phyloP scores from a whole-genome alignment of 768 basidiomycete species.

The Suillus bovinus region DNA sequence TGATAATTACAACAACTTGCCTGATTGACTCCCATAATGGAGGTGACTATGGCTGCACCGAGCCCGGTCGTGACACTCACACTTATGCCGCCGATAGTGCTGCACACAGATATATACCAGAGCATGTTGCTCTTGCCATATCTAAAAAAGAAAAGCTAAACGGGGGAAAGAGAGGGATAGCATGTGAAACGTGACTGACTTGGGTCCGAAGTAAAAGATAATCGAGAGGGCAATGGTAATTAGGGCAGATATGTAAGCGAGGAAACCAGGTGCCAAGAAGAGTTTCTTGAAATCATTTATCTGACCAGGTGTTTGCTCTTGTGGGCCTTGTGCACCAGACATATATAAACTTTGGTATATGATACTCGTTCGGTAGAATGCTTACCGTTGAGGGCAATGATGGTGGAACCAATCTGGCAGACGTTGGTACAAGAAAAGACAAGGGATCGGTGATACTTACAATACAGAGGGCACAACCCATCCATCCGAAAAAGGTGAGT shows the following conservation, averaged over 20 bases:
- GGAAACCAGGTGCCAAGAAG: constrained; percentile 83
- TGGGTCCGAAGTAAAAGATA: constrained; percentile 81
- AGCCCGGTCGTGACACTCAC: constrained; percentile 95
- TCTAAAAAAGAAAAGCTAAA: constrained; percentile 32
- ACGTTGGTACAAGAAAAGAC: constrained; percentile 1
- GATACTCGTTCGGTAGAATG: constrained; percentile 1
- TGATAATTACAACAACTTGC: constrained; percentile 36
- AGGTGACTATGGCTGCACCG: constrained; percentile 86
- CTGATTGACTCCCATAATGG: constrained; percentile 75
- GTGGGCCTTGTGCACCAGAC: constrained; percentile 48
- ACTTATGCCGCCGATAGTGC: constrained; percentile 94
- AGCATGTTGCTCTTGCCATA: constrained; percentile 93
- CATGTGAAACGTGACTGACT: constrained; percentile 38
- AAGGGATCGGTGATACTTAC: constrained; percentile 43
- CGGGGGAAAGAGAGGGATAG: constrained; percentile 6
- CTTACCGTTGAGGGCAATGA: constrained; percentile 88
- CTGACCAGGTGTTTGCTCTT: constrained; percentile 67
- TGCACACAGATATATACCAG: constrained; percentile 93
- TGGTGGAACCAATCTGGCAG: constrained; percentile 73
- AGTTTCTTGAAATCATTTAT: constrained; percentile 74
- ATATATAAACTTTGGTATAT: constrained; percentile 1
- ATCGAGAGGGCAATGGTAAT: constrained; percentile 68
- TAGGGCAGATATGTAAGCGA: constrained; percentile 65
- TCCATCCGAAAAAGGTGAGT: constrained; percentile 95
- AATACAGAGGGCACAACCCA: constrained; percentile 91